A percentile compares a stretch with the other conserved stretches of the same genome.
phyloP scores from a whole-genome alignment of 225 moss, liverwort and hornwort species.

The Anthoceros angustus region DNA sequence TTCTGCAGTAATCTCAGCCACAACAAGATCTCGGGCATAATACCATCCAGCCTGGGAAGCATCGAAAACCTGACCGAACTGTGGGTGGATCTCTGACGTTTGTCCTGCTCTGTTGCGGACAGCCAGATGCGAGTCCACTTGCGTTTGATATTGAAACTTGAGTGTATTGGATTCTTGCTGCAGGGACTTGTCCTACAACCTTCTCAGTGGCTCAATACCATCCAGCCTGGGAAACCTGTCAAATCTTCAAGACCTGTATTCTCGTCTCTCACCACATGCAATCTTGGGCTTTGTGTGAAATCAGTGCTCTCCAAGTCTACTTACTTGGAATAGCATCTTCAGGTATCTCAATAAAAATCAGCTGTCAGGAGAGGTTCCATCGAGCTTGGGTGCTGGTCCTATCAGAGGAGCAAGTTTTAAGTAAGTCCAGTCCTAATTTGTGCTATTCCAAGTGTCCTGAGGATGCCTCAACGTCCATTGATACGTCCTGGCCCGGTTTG shows the following conservation, averaged over 20 bases:
- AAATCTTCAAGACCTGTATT: conserved; percentile 58
- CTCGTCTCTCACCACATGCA: background rate
- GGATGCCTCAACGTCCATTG: background rate
- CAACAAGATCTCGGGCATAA: background rate
- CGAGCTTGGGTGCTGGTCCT: conserved; percentile 53
- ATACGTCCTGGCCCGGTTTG: conserved; percentile 10
- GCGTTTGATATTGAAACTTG: background rate
- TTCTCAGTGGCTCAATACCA: conserved; percentile 47
- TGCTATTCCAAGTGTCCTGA: background rate
- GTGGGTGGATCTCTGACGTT: no score
- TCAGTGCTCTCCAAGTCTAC: background rate
- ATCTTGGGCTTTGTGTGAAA: background rate
- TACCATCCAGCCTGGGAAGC: background rate
- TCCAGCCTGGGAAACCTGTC: conserved; percentile 38
- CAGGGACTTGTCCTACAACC: conserved; percentile 77
- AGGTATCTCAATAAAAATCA: conserved; percentile 70
- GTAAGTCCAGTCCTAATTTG: conserved; percentile 23
- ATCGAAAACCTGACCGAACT: no score
- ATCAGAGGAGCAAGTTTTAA: conserved; percentile 62
- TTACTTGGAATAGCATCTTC: background rate
- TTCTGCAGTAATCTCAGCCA: conserved; percentile 67
- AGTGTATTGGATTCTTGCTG: background rate
- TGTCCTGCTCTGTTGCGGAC: no score
- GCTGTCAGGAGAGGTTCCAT: conserved; percentile 60
- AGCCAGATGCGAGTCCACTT: no score